These are phyloP conservation scores for Croton setiger DNA, from an alignment of 441 rosid species.

Conservation along the genomic window DNA sequence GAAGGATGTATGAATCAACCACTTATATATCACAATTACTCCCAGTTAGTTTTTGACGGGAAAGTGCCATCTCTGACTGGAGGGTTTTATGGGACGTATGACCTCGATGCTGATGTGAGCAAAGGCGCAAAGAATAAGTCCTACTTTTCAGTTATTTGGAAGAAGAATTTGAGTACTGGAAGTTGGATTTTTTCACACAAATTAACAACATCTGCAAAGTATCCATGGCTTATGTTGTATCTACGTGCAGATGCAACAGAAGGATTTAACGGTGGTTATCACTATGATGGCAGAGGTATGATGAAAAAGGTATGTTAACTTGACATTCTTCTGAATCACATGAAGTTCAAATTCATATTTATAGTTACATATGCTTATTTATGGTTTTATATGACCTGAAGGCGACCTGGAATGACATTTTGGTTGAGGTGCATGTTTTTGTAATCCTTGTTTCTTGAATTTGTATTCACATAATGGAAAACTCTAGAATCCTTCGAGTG, in stretches of 20 bases:
- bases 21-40: constrained; percentile 45
- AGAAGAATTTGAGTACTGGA: constrained; percentile 41
- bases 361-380: constrained; percentile 5
- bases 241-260: constrained; percentile 56
- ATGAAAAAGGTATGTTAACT: constrained; percentile 47
- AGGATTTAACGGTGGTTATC: constrained; percentile 72
- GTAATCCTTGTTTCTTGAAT: not conserved
- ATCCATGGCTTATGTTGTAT: constrained; percentile 75
- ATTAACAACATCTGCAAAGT: constrained; percentile 49
- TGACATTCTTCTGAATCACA: not conserved
- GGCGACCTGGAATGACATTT: not conserved
- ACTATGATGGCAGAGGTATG: constrained; percentile 56
- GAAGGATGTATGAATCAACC: constrained; percentile 78
- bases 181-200: constrained; percentile 62
- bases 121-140: constrained; percentile 42
- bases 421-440: not conserved
- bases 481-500: not conserved
- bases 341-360: not conserved
- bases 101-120: constrained; percentile 48
- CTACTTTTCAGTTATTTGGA: constrained; percentile 57
- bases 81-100: constrained; percentile 64
- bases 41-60: constrained; percentile 30
- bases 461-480: not conserved
- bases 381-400: not conserved
- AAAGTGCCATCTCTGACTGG: constrained; percentile 39